Evolutionary conservation across 2,329 filamentous ascomycete genomes (phyloP), one percentile per base, ranked within the genome.

Genomic region (Tolypocladium pustulatum): DNA sequence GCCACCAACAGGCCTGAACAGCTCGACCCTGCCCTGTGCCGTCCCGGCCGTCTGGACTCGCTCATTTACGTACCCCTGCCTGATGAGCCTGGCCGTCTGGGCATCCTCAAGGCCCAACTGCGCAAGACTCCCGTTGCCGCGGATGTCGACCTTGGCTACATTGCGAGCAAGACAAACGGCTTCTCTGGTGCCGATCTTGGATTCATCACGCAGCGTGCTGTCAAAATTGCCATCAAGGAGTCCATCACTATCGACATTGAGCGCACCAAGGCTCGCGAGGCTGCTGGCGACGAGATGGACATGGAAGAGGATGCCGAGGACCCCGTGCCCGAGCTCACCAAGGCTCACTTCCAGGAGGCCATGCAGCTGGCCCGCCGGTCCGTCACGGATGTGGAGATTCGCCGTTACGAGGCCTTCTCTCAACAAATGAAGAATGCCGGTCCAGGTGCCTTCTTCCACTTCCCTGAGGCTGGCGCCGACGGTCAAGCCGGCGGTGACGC

Each of bases 181-280:
- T 99, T 97, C 85, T 97, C 94, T 59, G 94, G 94, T 92, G 94
- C 94, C 71, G 94, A 99, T 89, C 84, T 99, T 73, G 94, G 94
- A 63, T 99, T 97, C 81, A 92, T 99, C 72, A 97, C 94, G 30
- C 94, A 99, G 81, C 91, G 94, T 74, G 94, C 94, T 57, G 94
- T 96, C 81, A 99, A 99, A 86, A 87, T 97, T 70, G 94, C 94
- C 67, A 99, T 99, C 81, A 99, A 99, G 84, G 88, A 99, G 80
- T 87, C 93, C 36, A 99, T 99, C 68, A 80, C 86, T 22, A 72
- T 82, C 54, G 93, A 97, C 62, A 97, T 99, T 67, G 90, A 96
- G 77, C 89, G 90, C 66, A 81, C 82, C 71, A 96, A 96, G 85
- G 88, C 88, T 69, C 91, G 89, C 59, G 93, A 96, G 78, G 92